Percentiles rank a stretch among this genome's conserved stretches.
phyloP scores from a whole-genome alignment of 257 asterid species.

The Solanum tarapatanum region DNA sequence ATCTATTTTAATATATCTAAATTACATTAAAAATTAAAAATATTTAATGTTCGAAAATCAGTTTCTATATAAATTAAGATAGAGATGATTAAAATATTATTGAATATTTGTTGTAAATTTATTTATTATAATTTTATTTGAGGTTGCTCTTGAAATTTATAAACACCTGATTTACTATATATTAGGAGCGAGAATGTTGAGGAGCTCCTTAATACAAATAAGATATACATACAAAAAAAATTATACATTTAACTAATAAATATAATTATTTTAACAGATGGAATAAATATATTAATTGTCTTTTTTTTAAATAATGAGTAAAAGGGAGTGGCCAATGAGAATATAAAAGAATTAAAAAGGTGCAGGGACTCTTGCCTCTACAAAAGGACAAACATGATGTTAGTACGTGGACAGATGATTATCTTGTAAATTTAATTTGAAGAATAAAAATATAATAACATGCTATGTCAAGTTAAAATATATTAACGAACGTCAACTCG shows the following conservation, averaged over 20 bases:
- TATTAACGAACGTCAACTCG: too few relatives aligned
- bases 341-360: neutral
- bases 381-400: neutral
- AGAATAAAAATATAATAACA: too few relatives aligned
- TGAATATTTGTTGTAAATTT: neutral
- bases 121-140: neutral
- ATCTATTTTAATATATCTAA: neutral
- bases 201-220: too few relatives aligned
- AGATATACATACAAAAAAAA: too few relatives aligned
- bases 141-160: neutral
- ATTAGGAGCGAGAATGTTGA: too few relatives aligned
- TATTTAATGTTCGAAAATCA: accelerated
- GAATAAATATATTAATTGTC: neutral
- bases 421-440: neutral
- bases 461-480: too few relatives aligned
- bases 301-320: neutral
- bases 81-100: neutral
- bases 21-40: too few relatives aligned
- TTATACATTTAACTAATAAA: too few relatives aligned
- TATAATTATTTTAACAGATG: neutral
- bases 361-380: neutral
- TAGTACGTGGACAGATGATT: neutral
- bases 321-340: neutral
- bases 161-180: too few relatives aligned
- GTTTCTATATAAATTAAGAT: neutral